phyloP scores from a whole-genome alignment of 1,284 basidiomycete species.

The Uromyces viciae-fabae region DNA sequence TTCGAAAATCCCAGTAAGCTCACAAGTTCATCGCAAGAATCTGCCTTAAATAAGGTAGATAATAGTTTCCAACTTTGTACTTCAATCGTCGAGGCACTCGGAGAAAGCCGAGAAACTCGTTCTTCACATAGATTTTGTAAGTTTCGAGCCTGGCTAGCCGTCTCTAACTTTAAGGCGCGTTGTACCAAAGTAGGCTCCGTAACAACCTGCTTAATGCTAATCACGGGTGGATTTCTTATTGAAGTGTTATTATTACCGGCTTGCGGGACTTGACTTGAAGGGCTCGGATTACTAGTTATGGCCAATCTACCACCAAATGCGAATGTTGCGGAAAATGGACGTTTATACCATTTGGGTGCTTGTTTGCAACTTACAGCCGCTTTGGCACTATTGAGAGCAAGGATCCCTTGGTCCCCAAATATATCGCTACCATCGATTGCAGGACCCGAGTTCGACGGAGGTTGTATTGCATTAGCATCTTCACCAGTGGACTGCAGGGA shows the following conservation, averaged over 20 bases:
- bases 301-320: conserved; percentile 87
- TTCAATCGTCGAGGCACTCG: conserved; percentile 53
- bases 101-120: conserved; percentile 58
- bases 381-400: conserved; percentile 52
- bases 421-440: conserved; percentile 68
- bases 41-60: conserved; percentile 78
- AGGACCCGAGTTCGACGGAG: conserved; percentile 55
- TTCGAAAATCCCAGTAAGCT: conserved; percentile 90
- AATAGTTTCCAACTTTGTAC: conserved; percentile 82
- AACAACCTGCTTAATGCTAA: conserved; percentile 64
- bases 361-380: conserved; percentile 74
- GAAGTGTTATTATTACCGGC: conserved; percentile 63
- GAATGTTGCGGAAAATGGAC: conserved; percentile 76
- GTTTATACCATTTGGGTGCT: conserved; percentile 90
- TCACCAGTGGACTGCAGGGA: conserved; percentile 88
- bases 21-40: conserved; percentile 84
- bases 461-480: conserved; percentile 51
- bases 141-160: conserved; percentile 64
- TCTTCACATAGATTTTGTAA: conserved; percentile 68
- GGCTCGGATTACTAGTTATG: conserved; percentile 65
- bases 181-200: conserved; percentile 75
- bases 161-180: conserved; percentile 69
- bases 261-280: conserved; percentile 54
- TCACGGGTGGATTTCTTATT: conserved; percentile 64
- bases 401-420: conserved; percentile 66